These are phyloP conservation scores for Pseudogymnoascus sp. DNA, from an alignment of 2,329 filamentous ascomycete species.

Conservation along the genomic window DNA sequence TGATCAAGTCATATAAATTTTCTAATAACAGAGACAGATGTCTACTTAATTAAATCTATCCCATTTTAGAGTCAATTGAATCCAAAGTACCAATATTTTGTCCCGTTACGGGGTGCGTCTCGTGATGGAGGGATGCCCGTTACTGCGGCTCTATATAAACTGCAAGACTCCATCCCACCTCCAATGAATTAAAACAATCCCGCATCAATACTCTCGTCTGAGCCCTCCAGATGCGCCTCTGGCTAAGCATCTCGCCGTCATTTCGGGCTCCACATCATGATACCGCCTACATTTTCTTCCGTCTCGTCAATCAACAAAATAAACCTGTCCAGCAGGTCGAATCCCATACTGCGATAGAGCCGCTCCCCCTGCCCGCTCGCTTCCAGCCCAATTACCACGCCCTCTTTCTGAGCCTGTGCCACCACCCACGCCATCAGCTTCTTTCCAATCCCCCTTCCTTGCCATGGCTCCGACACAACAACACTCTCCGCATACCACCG, in stretches of 20 bases:
- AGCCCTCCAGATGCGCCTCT: background rate
- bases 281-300: background rate
- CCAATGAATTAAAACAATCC: background rate
- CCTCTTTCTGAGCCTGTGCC: constrained; percentile 20
- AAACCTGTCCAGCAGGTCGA: constrained; percentile 15
- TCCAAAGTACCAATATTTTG: too few species aligned
- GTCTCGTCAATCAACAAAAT: background rate
- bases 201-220: background rate
- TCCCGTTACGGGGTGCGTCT: too few species aligned
- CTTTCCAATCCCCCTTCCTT: constrained; percentile 23
- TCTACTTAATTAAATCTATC: too few species aligned
- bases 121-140: too few species aligned
- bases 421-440: constrained; percentile 23
- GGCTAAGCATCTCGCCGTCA: background rate
- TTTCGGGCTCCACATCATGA: constrained; percentile 8
- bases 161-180: background rate
- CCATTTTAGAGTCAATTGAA: too few species aligned
- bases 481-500: constrained; percentile 23
- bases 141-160: background rate
- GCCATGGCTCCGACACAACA: constrained; percentile 19
- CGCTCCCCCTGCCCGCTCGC: constrained; percentile 20
- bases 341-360: constrained; percentile 22
- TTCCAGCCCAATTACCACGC: constrained; percentile 21
- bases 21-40: too few species aligned
- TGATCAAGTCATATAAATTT: too few species aligned